phyloP scores from a whole-genome alignment of 352 stramenopile genomes.

The Thalassiosira exigua region DNA sequence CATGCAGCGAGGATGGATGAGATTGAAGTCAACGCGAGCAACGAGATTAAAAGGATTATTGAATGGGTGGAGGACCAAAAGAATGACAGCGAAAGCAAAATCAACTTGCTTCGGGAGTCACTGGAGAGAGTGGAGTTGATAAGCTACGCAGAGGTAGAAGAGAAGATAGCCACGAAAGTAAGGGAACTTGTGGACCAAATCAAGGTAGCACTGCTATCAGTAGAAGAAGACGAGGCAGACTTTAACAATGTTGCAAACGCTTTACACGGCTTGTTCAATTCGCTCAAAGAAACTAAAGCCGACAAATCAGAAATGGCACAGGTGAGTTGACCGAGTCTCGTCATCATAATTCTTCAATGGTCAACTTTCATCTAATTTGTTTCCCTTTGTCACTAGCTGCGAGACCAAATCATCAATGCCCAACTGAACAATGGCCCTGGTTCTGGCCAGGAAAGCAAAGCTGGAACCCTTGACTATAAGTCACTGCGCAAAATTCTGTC shows the following conservation, averaged over 20 bases:
- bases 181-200: slow-evolving; percentile 44
- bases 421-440: slow-evolving; percentile 11
- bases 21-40: slow-evolving; percentile 17
- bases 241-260: slow-evolving; percentile 46
- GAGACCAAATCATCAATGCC: slow-evolving; percentile 23
- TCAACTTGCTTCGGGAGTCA: slow-evolving; percentile 11
- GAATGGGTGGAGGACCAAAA: slow-evolving; percentile 24
- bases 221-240: slow-evolving; percentile 46
- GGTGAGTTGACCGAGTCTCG: slow-evolving; percentile 8
- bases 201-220: slow-evolving; percentile 29
- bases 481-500: slow-evolving; percentile 23
- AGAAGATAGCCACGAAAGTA: slow-evolving; percentile 34
- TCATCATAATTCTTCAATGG: too few species aligned
- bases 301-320: slow-evolving; percentile 42
- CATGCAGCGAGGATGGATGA: slow-evolving; percentile 16
- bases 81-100: slow-evolving; percentile 11
- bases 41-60: slow-evolving; percentile 29
- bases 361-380: slow-evolving; percentile 4
- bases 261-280: slow-evolving; percentile 38
- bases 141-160: slow-evolving; percentile 24
- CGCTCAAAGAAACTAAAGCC: slow-evolving; percentile 38
- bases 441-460: not conserved
- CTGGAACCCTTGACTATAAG: slow-evolving; percentile 38
- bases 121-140: slow-evolving; percentile 30
- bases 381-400: not conserved